These are phyloP conservation scores for Eimeria necatrix DNA, from an alignment of 169 alveolate genomes.

Conservation along the genomic window DNA sequence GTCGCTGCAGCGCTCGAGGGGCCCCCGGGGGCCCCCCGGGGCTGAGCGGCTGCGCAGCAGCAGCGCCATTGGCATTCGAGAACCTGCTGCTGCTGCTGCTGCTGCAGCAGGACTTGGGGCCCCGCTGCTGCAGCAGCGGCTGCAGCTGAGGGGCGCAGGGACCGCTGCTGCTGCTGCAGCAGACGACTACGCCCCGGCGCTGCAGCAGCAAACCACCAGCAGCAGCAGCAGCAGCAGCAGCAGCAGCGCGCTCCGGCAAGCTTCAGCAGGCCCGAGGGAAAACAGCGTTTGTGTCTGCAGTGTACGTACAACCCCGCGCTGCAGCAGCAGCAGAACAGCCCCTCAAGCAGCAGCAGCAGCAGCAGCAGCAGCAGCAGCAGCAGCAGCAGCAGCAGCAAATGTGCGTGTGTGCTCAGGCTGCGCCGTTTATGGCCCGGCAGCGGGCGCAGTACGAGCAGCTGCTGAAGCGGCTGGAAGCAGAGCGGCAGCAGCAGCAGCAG, in stretches of 20 bases:
- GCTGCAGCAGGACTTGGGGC: slow-evolving; percentile 6
- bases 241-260: slow-evolving; percentile 30
- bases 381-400: slow-evolving; percentile 20
- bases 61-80: neutral
- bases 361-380: slow-evolving; percentile 3
- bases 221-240: neutral
- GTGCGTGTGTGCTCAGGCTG: slow-evolving; percentile 18
- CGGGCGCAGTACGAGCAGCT: slow-evolving; percentile 31
- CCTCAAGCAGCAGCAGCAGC: neutral
- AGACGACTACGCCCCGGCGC: neutral
- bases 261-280: neutral
- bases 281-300: slow-evolving; percentile 51
- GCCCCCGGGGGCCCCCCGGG: slow-evolving; percentile 18
- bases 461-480: neutral
- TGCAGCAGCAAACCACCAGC: neutral
- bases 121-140: slow-evolving; percentile 8
- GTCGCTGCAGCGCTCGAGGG: neutral
- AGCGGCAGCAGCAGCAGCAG: slow-evolving; percentile 34
- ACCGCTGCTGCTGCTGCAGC: neutral
- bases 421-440: slow-evolving; percentile 9
- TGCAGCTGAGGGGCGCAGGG: neutral
- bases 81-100: no score
- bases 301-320: slow-evolving; percentile 10
- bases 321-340: no score
- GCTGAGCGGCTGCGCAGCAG: slow-evolving; percentile 25